Evolutionary conservation across 2,329 filamentous ascomycete genomes (phyloP).

Genomic region (Colletotrichum plurivorum): DNA sequence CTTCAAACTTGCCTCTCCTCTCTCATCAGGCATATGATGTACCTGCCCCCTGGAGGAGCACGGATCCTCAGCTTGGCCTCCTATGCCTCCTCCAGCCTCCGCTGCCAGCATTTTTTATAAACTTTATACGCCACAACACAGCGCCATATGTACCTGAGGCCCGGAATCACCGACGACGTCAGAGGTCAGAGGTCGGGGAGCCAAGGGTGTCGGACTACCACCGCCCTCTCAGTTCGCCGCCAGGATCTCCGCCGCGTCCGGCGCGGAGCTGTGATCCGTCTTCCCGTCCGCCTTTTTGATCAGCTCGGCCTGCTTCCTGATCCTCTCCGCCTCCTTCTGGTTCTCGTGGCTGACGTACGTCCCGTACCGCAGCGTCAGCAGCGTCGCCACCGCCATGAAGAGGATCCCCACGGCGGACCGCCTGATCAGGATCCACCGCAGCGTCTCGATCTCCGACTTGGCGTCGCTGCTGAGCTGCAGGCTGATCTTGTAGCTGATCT

Average conservation of each 20-base stretch:
- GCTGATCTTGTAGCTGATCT: constrained; percentile 96
- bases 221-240: constrained; percentile 63
- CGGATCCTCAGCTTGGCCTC: too few species aligned
- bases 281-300: constrained; percentile 59
- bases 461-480: constrained; percentile 90
- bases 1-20: too few species aligned
- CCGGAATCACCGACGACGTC: too few species aligned
- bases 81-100: too few species aligned
- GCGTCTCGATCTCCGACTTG: constrained; percentile 90
- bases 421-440: constrained; percentile 86
- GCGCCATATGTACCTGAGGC: too few species aligned
- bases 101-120: too few species aligned
- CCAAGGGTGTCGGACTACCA: too few species aligned
- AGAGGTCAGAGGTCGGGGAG: too few species aligned
- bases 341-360: constrained; percentile 68
- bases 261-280: constrained; percentile 60
- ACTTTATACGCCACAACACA: too few species aligned
- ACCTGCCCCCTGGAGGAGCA: too few species aligned
- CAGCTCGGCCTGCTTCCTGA: constrained; percentile 60
- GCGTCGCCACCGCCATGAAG: constrained; percentile 74
- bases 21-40: too few species aligned
- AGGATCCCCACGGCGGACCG: constrained; percentile 75
- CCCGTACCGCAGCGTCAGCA: constrained; percentile 72
- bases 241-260: constrained; percentile 70
- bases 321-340: constrained; percentile 61